Base-by-base conservation (phyloP, 1,284 basidiomycete species). In the Cutaneotrichosporon cavernicola region DNA sequence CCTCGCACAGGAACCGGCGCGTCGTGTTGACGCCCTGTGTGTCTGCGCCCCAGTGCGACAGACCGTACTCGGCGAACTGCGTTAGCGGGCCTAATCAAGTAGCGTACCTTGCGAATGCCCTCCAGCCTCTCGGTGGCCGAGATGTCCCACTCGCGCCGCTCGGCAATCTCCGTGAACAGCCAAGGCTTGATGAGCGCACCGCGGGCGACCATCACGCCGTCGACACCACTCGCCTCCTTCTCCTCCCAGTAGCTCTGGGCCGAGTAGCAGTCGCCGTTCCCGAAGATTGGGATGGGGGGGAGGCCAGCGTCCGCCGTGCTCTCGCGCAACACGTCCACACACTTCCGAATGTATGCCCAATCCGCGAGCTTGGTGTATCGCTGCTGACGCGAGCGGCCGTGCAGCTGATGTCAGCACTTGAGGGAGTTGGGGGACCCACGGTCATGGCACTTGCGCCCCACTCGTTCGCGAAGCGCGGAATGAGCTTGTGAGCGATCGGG, bases 131-230 rank as follows among this genome's bases (percentile, higher is more conserved):
- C 96, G 1, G 89, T 84, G 13, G 92, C 87, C 67, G 87, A 90
- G 74, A 98, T 98, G 74, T 98, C 95, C 95, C 95, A 97, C 73
- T 96, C 92, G 56, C 91, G 81, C 36, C 84, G 84, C 76, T 98
- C 95, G 75, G 94, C 90, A 76, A 98, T 88, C 80, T 99, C 96
- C 1, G 94, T 97, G 63, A 97, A 97, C 64, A 95, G 89, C 92
- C 92, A 95, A 1, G 92, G 84, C 72, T 98, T 98, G 81, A 98
- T 97, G 63, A 98, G 83, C 0, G 94, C 96, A 0, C 96, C 96
- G 31, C 96, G 85, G 0, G 89, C 96, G 49, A 98, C 85, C 96
- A 98, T 98, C 59, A 97, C 85, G 6, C 95, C 95, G 75, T 98
- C 95, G 0, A 97, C 93, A 13, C 90, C 89, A 22, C 86, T 88